Evolutionary conservation across 2,329 filamentous ascomycete species (phyloP), one percentile per base, ranked within the genome.

Genomic region (Cladosporium sp.): DNA sequence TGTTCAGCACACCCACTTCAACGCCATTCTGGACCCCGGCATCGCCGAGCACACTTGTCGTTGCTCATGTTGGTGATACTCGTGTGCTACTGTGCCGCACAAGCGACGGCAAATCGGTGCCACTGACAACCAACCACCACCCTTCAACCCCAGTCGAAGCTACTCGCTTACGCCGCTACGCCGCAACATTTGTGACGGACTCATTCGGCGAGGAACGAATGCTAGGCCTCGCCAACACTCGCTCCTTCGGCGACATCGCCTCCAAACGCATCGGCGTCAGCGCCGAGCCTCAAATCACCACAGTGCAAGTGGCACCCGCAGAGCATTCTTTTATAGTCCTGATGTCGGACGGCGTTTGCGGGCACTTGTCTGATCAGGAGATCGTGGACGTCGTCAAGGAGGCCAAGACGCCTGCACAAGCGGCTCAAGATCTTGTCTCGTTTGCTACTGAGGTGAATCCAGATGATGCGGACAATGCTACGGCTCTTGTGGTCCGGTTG

Each of bases 151-250:
- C 93, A 0, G 77, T 83, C 49, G 93, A 98, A 73, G 84, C 86
- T 8, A 84, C 82, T 36, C 82, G 93, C 7, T 78, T 98, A 19
- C 85, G 91, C 38, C 84, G 91, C 42, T 97, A 91, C 65, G 87
- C 90, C 1, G 82, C 86, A 25, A 85, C 85, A 2, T 92, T 97
- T 65, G 85, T 95, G 15, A 93, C 92, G 0, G 93, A 98, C 70
- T 94, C 88, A 29, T 98, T 98, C 67, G 93, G 93, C 63, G 93
- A 98, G 71, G 91, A 97, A 70, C 89, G 93, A 59, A 93, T 98
- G 68, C 84, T 84, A 12, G 92, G 93, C 0, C 78, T 98, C 0
- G 93, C 93, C 59, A 98, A 98, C 71, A 94, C 88, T 27, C 86
- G 93, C 25, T 80, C 93, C 3, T 97, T 98, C 65, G 93, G 93